Conservation (phyloP, 306 rosid species). For the Pterocarpus macrocarpus region DNA sequence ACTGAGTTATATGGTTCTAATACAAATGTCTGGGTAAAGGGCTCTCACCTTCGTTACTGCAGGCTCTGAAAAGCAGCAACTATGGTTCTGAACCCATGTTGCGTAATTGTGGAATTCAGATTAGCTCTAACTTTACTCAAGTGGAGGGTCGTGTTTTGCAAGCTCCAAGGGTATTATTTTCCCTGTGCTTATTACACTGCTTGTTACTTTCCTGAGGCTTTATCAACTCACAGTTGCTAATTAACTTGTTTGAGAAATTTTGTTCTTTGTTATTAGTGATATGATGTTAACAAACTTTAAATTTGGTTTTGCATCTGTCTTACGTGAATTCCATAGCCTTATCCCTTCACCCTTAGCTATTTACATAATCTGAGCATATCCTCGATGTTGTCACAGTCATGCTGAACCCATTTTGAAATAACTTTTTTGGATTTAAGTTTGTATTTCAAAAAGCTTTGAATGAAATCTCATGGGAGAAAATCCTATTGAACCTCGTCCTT, state of each 20-base stretch:
- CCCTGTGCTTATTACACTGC: background rate
- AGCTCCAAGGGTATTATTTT: conserved; percentile 76
- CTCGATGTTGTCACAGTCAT: background rate
- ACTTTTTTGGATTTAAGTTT: background rate
- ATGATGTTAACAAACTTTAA: background rate
- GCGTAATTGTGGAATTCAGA: conserved; percentile 68
- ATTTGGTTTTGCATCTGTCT: background rate
- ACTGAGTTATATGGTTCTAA: background rate
- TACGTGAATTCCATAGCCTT: background rate
- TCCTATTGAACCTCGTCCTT: background rate
- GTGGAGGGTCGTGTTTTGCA: conserved; percentile 91
- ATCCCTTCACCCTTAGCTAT: too few relatives aligned
- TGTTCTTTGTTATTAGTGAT: background rate
- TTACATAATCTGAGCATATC: background rate
- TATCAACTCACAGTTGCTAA: background rate
- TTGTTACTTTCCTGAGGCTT: background rate
- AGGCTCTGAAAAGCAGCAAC: conserved; percentile 77
- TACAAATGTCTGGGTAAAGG: background rate
- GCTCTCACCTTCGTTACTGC: conserved; percentile 25
- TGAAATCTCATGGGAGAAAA: background rate
- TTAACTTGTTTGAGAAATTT: background rate
- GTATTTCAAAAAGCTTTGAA: background rate
- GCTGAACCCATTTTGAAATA: background rate
- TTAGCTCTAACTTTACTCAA: conserved; percentile 63
- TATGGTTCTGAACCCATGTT: conserved; percentile 86